phyloP scores from a whole-genome alignment of 345 rosid genomes.

The Moricandia arvensis region DNA sequence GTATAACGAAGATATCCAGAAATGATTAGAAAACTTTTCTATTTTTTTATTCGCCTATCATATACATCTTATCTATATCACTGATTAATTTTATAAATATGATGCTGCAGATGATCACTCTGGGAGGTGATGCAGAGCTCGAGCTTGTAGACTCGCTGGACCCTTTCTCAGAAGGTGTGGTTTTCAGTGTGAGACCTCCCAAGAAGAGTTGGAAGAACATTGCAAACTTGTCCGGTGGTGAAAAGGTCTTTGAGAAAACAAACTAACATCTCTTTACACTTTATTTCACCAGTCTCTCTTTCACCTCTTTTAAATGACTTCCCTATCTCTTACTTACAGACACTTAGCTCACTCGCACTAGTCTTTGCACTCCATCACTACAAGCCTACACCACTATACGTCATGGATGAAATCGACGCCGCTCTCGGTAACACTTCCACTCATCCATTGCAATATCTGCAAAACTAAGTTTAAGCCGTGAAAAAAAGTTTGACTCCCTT shows the following conservation, averaged over 20 bases:
- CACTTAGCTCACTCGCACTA: slow-evolving; percentile 94
- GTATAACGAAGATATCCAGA: neutral
- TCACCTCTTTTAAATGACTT: neutral
- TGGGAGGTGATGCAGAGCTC: slow-evolving; percentile 98
- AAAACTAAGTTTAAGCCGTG: neutral
- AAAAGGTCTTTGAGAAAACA: slow-evolving; percentile 58
- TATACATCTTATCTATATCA: neutral
- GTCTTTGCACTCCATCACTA: slow-evolving; percentile 99
- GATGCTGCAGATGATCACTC: slow-evolving; percentile 80
- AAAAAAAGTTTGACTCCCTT: slow-evolving; percentile 6
- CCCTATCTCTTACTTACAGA: slow-evolving; percentile 45
- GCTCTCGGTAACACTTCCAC: slow-evolving; percentile 64
- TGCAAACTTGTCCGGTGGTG: slow-evolving; percentile 95
- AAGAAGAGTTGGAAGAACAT: slow-evolving; percentile 99
- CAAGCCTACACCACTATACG: slow-evolving; percentile 98
- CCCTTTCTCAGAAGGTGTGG: slow-evolving; percentile 98
- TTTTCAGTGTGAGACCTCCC: slow-evolving; percentile 97
- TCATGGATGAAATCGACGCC: slow-evolving; percentile 97
- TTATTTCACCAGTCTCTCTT: neutral
- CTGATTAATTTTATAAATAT: neutral
- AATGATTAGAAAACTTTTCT: neutral
- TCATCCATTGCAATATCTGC: neutral
- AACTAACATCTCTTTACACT: neutral
- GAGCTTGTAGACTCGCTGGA: slow-evolving; percentile 96
- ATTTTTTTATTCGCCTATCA: neutral